Percentiles rank a stretch among this genome's conserved stretches.
Conservation (phyloP, 225 moss, liverwort and hornwort species). For the Neckera pumila region DNA sequence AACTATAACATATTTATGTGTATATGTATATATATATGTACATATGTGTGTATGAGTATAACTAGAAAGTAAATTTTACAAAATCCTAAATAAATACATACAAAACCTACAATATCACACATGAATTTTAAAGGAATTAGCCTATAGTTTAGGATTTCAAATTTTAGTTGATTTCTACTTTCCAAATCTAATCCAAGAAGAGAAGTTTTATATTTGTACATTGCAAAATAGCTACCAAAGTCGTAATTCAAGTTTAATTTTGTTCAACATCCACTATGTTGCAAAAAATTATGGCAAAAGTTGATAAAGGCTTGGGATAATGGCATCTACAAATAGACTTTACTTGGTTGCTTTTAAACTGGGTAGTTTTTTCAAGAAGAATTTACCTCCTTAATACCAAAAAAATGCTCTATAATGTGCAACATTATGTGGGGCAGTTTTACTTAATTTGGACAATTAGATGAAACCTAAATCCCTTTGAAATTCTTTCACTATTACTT, state of each 20-base stretch:
- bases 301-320: no score
- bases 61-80: no score
- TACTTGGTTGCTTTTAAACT: background rate
- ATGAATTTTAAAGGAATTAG: no score
- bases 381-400: background rate
- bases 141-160: no score
- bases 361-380: background rate
- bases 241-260: background rate
- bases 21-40: no score
- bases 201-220: background rate
- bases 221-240: background rate
- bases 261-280: background rate
- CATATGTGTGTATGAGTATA: no score
- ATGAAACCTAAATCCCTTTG: background rate
- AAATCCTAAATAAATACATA: no score
- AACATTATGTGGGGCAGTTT: background rate
- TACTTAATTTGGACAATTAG: background rate
- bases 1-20: no score
- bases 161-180: background rate
- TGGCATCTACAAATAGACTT: background rate
- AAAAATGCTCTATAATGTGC: fast-evolving
- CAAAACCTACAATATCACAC: no score
- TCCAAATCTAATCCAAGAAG: background rate
- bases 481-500: background rate
- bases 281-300: background rate